These are phyloP conservation scores for Fusarium liriodendri DNA, from an alignment of 2,329 filamentous ascomycete species.

Conservation along the genomic window DNA sequence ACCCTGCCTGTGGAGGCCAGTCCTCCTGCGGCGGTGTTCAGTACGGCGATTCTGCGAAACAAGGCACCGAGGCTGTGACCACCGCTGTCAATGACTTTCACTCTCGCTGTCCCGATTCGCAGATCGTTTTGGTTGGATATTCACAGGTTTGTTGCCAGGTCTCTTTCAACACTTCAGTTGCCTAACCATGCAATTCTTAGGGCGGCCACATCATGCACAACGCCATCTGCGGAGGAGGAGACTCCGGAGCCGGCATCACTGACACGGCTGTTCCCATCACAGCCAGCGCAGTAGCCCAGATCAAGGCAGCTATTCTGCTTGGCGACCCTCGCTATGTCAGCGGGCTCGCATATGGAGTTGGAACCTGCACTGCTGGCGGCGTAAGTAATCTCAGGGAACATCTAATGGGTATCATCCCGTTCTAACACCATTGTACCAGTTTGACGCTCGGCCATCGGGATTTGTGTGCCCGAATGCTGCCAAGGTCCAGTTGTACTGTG, in stretches of 20 bases:
- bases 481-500: slow-evolving; percentile 74
- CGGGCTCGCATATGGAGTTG: slow-evolving; percentile 69
- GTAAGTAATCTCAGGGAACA: slow-evolving; percentile 54
- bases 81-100: slow-evolving; percentile 70
- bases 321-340: slow-evolving; percentile 69
- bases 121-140: slow-evolving; percentile 72
- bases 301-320: slow-evolving; percentile 75
- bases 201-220: slow-evolving; percentile 74
- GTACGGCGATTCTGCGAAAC: slow-evolving; percentile 68
- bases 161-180: fast-evolving
- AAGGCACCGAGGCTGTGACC: slow-evolving; percentile 69
- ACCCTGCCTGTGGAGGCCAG: slow-evolving; percentile 73
- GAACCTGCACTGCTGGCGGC: slow-evolving; percentile 66
- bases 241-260: slow-evolving; percentile 57
- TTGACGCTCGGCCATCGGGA: slow-evolving; percentile 67
- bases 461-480: slow-evolving; percentile 64
- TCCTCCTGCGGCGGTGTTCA: slow-evolving; percentile 66
- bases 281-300: slow-evolving; percentile 60
- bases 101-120: slow-evolving; percentile 64
- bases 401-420: too few species aligned
- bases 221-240: slow-evolving; percentile 70
- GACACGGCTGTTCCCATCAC: slow-evolving; percentile 57
- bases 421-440: slow-evolving; percentile 52
- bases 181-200: slow-evolving; percentile 43
- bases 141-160: slow-evolving; percentile 60